Evolutionary conservation across 202 grass and related monocot genomes (phyloP), one percentile per base, ranked within the genome.

Genomic region (Setaria italica): DNA sequence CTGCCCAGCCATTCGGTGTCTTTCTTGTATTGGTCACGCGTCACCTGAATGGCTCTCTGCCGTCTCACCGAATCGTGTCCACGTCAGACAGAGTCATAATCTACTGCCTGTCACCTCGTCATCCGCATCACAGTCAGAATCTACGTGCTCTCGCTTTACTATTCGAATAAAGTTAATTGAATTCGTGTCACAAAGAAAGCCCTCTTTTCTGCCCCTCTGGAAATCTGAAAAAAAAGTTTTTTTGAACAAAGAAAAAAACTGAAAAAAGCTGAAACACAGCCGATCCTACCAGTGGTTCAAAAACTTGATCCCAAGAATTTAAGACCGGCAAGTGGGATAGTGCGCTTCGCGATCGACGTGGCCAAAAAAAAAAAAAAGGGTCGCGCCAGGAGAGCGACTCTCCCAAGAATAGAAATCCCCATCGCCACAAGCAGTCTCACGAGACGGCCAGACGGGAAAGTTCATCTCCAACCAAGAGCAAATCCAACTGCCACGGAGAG

Each of bases 61-160:
- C 7, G 33, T 67, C 15, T 32, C n/a, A 2, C 34, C 21, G 35
- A 16, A 19, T 25, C 32, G 74, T 34, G 6, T 35, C 74, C 62
- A 21, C 78, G 12, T 67, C 77, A 58, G 56, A 39, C 77, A 58
- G 56, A 39, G 32, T 66, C 32, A 9, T 21, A 77, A 77, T 45
- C 48, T 51, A 21, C 11, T 20, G 33, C 42, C 16, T 37, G n/a
- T 50, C 33, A 4, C 53, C 55, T n/a, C 12, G 14, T 37, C 10
- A 39, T 35, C 74, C 62, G 14, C 78, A 3, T 80, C 78, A 0
- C 32, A 16, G 33, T 67, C 33, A 10, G 9, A 32, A 78, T 47
- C 34, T 41, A 9, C 13, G 37, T 78, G 21, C 29, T 4, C 21
- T 63, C 9, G 13, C 42, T 55, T 55, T 55, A 3, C 16, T 17